Percentiles rank a stretch among this genome's conserved stretches.
These are phyloP conservation scores for Nelumbo lutea DNA, from an alignment of 164 flowering plant genomes.

Conservation along the genomic window DNA sequence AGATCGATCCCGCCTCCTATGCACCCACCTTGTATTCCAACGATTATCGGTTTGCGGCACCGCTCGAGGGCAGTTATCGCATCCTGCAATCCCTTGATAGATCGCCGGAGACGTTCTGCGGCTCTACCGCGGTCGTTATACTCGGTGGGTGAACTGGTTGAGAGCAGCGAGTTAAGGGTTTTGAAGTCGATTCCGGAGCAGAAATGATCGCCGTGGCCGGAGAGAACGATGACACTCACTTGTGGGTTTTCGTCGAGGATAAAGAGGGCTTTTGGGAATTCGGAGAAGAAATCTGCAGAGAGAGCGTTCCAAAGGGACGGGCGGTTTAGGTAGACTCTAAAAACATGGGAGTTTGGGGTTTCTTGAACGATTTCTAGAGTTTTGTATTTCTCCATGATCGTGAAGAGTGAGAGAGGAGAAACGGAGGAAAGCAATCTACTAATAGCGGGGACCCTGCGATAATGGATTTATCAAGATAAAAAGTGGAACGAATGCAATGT, in stretches of 20 bases:
- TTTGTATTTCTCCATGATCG: slow-evolving; percentile 22
- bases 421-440: background rate
- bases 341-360: slow-evolving; percentile 28
- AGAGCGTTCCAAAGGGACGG: slow-evolving; percentile 69
- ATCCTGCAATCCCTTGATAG: slow-evolving; percentile 54
- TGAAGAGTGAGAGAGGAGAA: background rate
- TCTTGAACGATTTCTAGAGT: slow-evolving; percentile 27
- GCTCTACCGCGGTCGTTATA: slow-evolving; percentile 46
- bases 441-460: too few species aligned
- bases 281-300: slow-evolving; percentile 64
- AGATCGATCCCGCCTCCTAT: slow-evolving; percentile 85
- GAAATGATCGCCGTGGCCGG: slow-evolving; percentile 59
- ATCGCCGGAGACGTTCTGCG: slow-evolving; percentile 52
- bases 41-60: slow-evolving; percentile 84
- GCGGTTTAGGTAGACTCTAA: slow-evolving; percentile 46
- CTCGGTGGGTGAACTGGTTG: background rate
- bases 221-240: slow-evolving; percentile 55
- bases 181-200: slow-evolving; percentile 84
- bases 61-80: slow-evolving; percentile 67
- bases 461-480: too few species aligned
- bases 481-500: too few species aligned
- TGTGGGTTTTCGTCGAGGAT: slow-evolving; percentile 65
- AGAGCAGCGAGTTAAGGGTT: slow-evolving; percentile 16
- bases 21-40: slow-evolving; percentile 67
- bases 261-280: slow-evolving; percentile 63